Evolutionary conservation across 1,284 basidiomycete species (phyloP).

Genomic region (Puccinia polysora): DNA sequence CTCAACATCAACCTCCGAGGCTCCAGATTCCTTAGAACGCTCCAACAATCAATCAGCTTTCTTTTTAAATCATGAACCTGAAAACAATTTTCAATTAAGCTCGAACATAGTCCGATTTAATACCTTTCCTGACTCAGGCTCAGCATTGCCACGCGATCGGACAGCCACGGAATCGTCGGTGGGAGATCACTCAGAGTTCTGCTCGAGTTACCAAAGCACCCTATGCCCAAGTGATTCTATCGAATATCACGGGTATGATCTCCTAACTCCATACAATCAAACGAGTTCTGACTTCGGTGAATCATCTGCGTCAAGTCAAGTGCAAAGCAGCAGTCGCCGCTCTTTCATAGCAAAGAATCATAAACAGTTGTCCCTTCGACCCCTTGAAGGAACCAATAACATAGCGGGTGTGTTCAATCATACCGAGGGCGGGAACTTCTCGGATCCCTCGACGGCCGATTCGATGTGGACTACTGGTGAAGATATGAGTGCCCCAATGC

Average conservation of each 20-base stretch:
- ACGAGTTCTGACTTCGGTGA: background rate
- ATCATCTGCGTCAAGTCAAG: background rate
- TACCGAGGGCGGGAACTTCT: background rate
- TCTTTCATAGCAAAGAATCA: slow-evolving; percentile 11
- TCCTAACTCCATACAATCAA: background rate
- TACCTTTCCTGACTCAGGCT: no score
- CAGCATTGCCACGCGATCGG: no score
- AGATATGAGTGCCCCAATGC: background rate
- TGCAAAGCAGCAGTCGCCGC: background rate
- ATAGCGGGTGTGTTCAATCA: background rate
- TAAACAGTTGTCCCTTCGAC: slow-evolving; percentile 8
- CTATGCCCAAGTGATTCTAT: no score
- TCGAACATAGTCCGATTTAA: no score
- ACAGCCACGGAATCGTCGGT: no score
- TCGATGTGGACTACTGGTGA: background rate
- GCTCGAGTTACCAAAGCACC: no score
- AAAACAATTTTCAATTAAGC: no score
- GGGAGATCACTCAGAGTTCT: no score
- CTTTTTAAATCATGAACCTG: no score
- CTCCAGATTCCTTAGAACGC: no score
- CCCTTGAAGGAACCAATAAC: background rate
- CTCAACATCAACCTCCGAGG: slow-evolving; percentile 1
- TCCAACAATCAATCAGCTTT: background rate
- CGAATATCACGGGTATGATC: no score
- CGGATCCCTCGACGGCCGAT: slow-evolving; percentile 7